These are phyloP conservation scores for Digitaria exilis DNA, from an alignment of 202 grass and related monocot species.

Conservation along the genomic window DNA sequence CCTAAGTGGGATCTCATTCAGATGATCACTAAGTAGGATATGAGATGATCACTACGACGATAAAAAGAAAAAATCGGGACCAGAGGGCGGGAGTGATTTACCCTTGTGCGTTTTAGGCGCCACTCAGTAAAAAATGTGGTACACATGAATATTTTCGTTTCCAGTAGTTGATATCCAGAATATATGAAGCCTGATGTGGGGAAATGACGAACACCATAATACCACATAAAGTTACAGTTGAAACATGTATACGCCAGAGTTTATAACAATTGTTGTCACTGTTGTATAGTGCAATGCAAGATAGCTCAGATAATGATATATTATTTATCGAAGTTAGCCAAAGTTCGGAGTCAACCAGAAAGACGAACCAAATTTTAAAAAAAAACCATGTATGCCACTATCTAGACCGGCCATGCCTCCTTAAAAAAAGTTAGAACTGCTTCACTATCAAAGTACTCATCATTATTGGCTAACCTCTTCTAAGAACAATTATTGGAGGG, in stretches of 20 bases:
- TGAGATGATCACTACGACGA: no score
- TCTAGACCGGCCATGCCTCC: not conserved
- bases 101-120: no score
- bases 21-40: no score
- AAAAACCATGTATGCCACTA: not conserved
- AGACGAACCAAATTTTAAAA: no score
- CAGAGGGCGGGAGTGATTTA: no score
- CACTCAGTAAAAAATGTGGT: no score
- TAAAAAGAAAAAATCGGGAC: no score
- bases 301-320: not conserved
- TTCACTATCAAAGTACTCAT: not conserved
- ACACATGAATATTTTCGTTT: no score
- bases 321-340: not conserved
- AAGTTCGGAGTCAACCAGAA: not conserved
- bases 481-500: conserved; percentile 9
- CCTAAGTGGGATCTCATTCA: not conserved
- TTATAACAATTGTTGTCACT: not conserved
- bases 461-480: not conserved
- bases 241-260: not conserved
- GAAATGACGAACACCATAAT: not conserved
- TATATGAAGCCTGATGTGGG: not conserved
- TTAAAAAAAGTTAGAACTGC: not conserved
- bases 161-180: not conserved
- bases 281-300: not conserved
- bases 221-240: not conserved